Conservation (phyloP, 768 basidiomycete genomes). For the Hortiboletus flavorubellus region DNA sequence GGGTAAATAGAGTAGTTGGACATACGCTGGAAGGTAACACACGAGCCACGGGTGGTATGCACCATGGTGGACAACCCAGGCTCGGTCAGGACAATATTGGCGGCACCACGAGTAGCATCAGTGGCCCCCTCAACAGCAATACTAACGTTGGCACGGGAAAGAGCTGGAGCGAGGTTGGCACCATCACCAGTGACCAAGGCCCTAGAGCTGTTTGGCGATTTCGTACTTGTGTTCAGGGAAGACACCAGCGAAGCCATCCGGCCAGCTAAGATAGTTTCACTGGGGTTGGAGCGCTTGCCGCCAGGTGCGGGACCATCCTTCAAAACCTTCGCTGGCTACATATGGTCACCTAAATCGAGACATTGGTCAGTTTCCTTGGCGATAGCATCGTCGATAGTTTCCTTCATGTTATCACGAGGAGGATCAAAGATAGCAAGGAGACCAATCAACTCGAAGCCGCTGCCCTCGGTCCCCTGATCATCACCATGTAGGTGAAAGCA, state of each 20-base stretch:
- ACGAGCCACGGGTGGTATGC: constrained; percentile 96
- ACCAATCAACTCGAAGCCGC: constrained; percentile 96
- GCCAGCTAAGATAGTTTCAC: constrained; percentile 98
- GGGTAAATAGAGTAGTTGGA: constrained; percentile 98
- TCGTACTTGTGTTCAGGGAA: constrained; percentile 99
- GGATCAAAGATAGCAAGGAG: constrained; percentile 97
- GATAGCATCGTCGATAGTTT: constrained; percentile 96
- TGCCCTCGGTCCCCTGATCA: constrained; percentile 82
- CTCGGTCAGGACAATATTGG: constrained; percentile 96
- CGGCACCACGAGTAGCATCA: constrained; percentile 96
- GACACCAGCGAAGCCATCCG: constrained; percentile 98
- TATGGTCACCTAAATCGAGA: constrained; percentile 97
- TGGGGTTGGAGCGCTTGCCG: constrained; percentile 76
- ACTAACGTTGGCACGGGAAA: constrained; percentile 98
- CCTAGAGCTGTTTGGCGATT: constrained; percentile 97
- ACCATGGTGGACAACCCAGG: constrained; percentile 99
- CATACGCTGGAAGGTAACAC: constrained; percentile 99
- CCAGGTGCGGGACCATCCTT: constrained; percentile 93
- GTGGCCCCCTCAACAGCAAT: constrained; percentile 99
- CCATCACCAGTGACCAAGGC: constrained; percentile 96
- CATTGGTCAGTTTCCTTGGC: constrained; percentile 99
- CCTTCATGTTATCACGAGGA: constrained; percentile 96
- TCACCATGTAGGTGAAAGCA: constrained; percentile 86
- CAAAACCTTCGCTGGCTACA: constrained; percentile 99
- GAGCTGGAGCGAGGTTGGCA: constrained; percentile 97